These are phyloP conservation scores for Berkeleyomyces rouxiae DNA, from an alignment of 2,329 filamentous ascomycete genomes.

Conservation along the genomic window DNA sequence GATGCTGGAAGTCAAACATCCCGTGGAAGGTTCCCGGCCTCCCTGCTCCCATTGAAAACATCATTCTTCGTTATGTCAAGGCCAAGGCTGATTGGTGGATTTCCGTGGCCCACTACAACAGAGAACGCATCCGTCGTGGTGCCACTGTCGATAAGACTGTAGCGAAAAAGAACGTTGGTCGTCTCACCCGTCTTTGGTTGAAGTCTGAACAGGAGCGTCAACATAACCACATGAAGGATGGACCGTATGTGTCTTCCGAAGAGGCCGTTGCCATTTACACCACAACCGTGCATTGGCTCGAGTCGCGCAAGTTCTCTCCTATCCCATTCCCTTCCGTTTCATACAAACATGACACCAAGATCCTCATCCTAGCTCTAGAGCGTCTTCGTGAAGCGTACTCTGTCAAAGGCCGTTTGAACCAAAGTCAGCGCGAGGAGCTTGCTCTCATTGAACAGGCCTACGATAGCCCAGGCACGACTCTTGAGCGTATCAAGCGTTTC, in stretches of 20 bases:
- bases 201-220: slow-evolving; percentile 97
- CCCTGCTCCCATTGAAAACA: slow-evolving; percentile 94
- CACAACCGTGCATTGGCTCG: slow-evolving; percentile 95
- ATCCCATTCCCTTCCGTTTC: slow-evolving; percentile 98
- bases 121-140: slow-evolving; percentile 87
- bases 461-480: slow-evolving; percentile 86
- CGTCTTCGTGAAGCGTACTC: slow-evolving; percentile 89
- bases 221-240: slow-evolving; percentile 99
- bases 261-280: slow-evolving; percentile 98
- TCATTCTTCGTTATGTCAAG: slow-evolving; percentile 96
- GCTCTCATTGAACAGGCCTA: slow-evolving; percentile 97
- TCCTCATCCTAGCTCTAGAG: slow-evolving; percentile 86
- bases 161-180: slow-evolving; percentile 95
- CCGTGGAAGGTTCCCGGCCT: slow-evolving; percentile 97
- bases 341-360: slow-evolving; percentile 99
- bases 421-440: slow-evolving; percentile 92
- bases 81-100: slow-evolving; percentile 99
- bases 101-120: slow-evolving; percentile 95
- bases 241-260: slow-evolving; percentile 93
- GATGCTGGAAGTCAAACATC: slow-evolving; percentile 99
- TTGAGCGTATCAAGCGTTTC: slow-evolving; percentile 95
- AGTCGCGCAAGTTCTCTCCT: slow-evolving; percentile 94
- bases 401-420: slow-evolving; percentile 89
- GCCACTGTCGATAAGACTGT: slow-evolving; percentile 98
- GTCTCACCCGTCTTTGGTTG: slow-evolving; percentile 85